Evolutionary conservation across 1,139 yeast genomes (phyloP).

Genomic region (Wickerhamomyces sp.): DNA sequence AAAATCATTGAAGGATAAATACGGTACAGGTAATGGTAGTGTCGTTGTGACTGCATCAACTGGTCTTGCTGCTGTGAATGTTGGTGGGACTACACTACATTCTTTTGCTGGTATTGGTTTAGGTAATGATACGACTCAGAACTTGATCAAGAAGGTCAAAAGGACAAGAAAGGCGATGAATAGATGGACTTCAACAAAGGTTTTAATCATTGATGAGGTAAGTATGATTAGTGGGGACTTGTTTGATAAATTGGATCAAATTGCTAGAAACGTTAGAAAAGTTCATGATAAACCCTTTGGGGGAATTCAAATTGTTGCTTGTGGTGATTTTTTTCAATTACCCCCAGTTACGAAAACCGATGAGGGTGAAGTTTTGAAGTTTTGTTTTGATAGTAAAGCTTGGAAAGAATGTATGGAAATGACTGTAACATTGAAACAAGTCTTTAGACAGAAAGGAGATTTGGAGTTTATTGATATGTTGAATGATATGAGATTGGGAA

Average conservation of each 20-base stretch:
- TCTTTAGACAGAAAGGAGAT: slow-evolving; percentile 91
- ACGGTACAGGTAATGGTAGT: slow-evolving; percentile 41
- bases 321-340: slow-evolving; percentile 88
- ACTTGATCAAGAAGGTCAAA: slow-evolving; percentile 50
- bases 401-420: slow-evolving; percentile 66
- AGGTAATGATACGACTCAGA: slow-evolving; percentile 44
- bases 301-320: slow-evolving; percentile 77
- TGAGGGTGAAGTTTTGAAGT: slow-evolving; percentile 31
- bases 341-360: slow-evolving; percentile 66
- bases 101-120: slow-evolving; percentile 85
- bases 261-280: slow-evolving; percentile 55
- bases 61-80: slow-evolving; percentile 88
- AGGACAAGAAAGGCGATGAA: slow-evolving; percentile 45
- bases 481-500: slow-evolving; percentile 80
- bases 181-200: slow-evolving; percentile 63
- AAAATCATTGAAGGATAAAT: slow-evolving; percentile 43
- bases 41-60: slow-evolving; percentile 92
- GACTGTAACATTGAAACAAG: slow-evolving; percentile 69
- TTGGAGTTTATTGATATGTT: slow-evolving; percentile 74
- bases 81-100: slow-evolving; percentile 84
- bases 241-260: slow-evolving; percentile 61
- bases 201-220: slow-evolving; percentile 77
- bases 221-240: slow-evolving; percentile 83
- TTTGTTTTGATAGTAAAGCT: slow-evolving; percentile 72
- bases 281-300: slow-evolving; percentile 62